Base-by-base conservation (phyloP, 805 yeast genomes). In the Candida parachauliodes region DNA sequence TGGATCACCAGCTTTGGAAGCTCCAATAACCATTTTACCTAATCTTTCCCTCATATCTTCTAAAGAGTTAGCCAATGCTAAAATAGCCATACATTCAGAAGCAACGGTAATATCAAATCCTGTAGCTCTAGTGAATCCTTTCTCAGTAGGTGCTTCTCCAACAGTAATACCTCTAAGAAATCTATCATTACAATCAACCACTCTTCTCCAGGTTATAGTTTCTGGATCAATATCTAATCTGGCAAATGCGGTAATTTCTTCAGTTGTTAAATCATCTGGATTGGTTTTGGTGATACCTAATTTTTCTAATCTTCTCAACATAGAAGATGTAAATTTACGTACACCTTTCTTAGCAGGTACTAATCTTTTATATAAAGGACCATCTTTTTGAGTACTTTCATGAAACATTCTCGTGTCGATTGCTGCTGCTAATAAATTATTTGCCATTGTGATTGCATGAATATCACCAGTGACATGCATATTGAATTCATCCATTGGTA, bases 81-180 rank as follows among this genome's bases (percentile, higher is more conserved):
- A 65, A 43, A 84, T 83, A 32, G 94, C 94, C 94, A 84, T 84
- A 59, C 83, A 72, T 63, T 84, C 94, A 33, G 87, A 80, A 14
- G 94, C 94, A 46, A 84, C 93, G 16, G 93, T 77, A 48, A 84
- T 84, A 60, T 84, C 94, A 53, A 84, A 83, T 3, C 93, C 94
- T 14, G 91, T 80, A 43, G 72, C 60, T 62, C 94, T 74, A 25
- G 77, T 74, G 57, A 76, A 68, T 10, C 88, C 88, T 59, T 77
- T 79, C 62, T 84, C 94, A 35, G 89, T 83, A 49, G 88, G 82
- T 3, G 88, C 88, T 62, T 84, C 77, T 46, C 91, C 91, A 45
- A 84, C 70, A 31, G 91, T 83, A 48, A 84, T 75, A 35, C 82
- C 87, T 65, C 94, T 72, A 50, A 84, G 67, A 60, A 81, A 79